Percentiles rank a stretch among this genome's conserved stretches.
Evolutionary conservation across 2,329 filamentous ascomycete genomes (phyloP).

Genomic region (Calonectria hawksworthii): DNA sequence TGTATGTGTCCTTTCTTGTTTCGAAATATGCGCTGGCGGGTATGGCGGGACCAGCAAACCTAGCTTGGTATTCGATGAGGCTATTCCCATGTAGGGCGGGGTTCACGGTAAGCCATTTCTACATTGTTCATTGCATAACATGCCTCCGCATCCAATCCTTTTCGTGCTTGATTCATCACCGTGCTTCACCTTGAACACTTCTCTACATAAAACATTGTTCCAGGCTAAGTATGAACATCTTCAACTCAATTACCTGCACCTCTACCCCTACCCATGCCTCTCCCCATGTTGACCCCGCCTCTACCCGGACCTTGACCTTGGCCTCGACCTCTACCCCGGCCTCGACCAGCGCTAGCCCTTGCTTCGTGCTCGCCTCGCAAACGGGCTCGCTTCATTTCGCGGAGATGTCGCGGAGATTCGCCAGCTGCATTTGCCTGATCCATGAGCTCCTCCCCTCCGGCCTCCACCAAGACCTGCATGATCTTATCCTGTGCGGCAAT

Average conservation of each 20-base stretch:
- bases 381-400: neutral
- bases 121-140: neutral
- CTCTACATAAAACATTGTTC: neutral
- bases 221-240: neutral
- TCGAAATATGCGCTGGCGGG: neutral
- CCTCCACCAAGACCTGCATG: neutral
- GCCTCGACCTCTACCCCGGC: neutral
- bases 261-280: neutral
- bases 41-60: neutral
- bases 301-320: neutral
- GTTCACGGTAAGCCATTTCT: neutral
- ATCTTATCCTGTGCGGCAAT: neutral
- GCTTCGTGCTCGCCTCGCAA: neutral
- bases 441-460: neutral
- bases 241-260: neutral
- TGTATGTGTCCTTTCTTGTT: too few relatives aligned
- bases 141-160: neutral
- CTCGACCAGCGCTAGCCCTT: neutral
- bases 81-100: neutral
- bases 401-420: neutral
- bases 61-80: neutral
- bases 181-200: neutral
- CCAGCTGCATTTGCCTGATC: neutral
- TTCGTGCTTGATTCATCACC: neutral
- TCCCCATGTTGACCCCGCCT: conserved; percentile 1